These are phyloP conservation scores for Cocos nucifera DNA, from an alignment of 176 grass and related monocot species.

Conservation along the genomic window DNA sequence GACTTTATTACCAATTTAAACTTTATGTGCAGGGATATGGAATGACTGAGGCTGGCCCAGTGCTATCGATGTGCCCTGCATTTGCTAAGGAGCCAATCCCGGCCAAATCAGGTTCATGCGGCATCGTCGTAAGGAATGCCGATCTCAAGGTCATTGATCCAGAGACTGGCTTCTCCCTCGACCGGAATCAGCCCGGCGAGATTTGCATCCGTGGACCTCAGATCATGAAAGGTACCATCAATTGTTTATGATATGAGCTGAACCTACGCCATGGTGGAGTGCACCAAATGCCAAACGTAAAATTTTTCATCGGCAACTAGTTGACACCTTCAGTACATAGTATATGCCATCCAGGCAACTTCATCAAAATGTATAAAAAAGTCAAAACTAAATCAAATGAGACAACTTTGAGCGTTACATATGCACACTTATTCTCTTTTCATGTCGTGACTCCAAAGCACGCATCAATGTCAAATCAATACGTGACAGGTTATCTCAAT, in stretches of 20 bases:
- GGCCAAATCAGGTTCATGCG: constrained; percentile 67
- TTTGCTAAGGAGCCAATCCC: constrained; percentile 70
- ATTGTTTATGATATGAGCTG: too few relatives aligned
- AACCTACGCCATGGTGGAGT: too few relatives aligned
- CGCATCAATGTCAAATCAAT: too few relatives aligned
- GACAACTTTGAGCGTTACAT: too few relatives aligned
- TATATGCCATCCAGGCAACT: too few relatives aligned
- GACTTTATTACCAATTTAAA: background rate
- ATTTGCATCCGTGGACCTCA: constrained; percentile 95
- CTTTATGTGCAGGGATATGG: constrained; percentile 59
- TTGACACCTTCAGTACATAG: too few relatives aligned
- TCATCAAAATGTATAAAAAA: too few relatives aligned
- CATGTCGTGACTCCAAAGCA: too few relatives aligned
- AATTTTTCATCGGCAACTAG: too few relatives aligned
- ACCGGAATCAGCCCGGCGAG: constrained; percentile 65
- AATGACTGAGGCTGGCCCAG: constrained; percentile 94
- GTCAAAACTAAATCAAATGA: too few relatives aligned
- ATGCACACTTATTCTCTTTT: too few relatives aligned
- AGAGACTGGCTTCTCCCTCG: constrained; percentile 62
- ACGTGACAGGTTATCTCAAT: constrained; percentile 57
- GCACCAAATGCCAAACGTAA: too few relatives aligned
- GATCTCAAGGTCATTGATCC: constrained; percentile 84
- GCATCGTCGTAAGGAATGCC: constrained; percentile 81
- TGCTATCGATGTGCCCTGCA: constrained; percentile 83
- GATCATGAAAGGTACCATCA: constrained; percentile 75